These are phyloP conservation scores for Pythium insidiosum DNA, from an alignment of 352 stramenopile species.

Conservation along the genomic window DNA sequence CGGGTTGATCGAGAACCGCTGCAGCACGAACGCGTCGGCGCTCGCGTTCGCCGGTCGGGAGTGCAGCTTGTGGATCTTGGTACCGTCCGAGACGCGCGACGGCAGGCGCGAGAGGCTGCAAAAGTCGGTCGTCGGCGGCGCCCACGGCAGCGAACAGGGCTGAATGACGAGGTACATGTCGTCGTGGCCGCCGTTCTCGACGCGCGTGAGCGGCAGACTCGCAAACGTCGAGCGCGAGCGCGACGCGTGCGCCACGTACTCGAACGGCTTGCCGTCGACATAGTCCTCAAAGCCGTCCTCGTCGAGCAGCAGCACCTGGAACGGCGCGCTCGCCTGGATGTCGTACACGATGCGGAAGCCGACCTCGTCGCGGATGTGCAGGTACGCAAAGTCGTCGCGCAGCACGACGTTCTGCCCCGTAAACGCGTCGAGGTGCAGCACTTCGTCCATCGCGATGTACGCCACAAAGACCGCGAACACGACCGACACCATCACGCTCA, in stretches of 20 bases:
- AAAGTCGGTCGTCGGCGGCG: constrained; percentile 13
- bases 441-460: constrained; percentile 34
- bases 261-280: constrained; percentile 30
- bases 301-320: constrained; percentile 46
- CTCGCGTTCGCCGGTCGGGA: constrained; percentile 6
- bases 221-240: constrained; percentile 39
- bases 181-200: constrained; percentile 36
- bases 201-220: constrained; percentile 30
- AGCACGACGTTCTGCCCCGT: constrained; percentile 36
- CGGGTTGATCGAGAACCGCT: constrained; percentile 41
- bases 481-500: constrained; percentile 26
- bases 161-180: constrained; percentile 61
- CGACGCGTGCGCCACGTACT: constrained; percentile 25
- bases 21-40: neutral
- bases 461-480: constrained; percentile 24
- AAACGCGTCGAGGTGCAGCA: constrained; percentile 62
- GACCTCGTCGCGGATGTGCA: constrained; percentile 58
- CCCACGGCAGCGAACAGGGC: constrained; percentile 24
- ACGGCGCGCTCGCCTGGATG: constrained; percentile 16
- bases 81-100: constrained; percentile 22
- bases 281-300: constrained; percentile 49
- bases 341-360: constrained; percentile 50
- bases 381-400: constrained; percentile 40
- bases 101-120: constrained; percentile 28
- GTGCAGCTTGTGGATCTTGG: constrained; percentile 49